Evolutionary conservation across 1,284 basidiomycete genomes (phyloP), one percentile per base, ranked within the genome.

Genomic region (Erythrobasidium hasegawianum): DNA sequence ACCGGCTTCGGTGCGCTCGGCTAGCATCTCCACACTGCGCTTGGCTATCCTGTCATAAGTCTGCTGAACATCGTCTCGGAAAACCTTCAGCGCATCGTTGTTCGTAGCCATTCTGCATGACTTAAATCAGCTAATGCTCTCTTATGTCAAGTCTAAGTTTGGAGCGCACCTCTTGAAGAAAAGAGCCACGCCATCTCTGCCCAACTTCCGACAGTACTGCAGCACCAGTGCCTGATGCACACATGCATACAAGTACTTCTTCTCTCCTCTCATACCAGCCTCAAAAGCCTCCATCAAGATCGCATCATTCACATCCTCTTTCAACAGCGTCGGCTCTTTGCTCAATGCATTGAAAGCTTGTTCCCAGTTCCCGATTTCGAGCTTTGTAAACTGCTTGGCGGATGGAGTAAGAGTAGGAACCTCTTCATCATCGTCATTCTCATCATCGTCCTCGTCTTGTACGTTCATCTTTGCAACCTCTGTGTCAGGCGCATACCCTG

Each of bases 141-240:
- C 5, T 26, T n/a, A 41, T 41, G 29, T 18, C 5, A 27, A 52
- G 18, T 39, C 49, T 5, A 47, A 20, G 55, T 8, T 2, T 1
- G n/a, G n/a, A 20, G 79, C 87, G 70, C 68, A 92, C 91, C 89
- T 86, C 73, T 87, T 85, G 84, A 98, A 98, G 81, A 97, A 97
- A 50, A 97, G 79, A 7, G 86, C 82, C 11, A 97, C 87, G 47
- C 96, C 96, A 75, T 98, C 94, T 55, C 81, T 82, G 2, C 96
- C 96, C 8, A 98, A 81, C 75, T 96, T 94, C 72, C 94, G 86
- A 77, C 94, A 92, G 77, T 98, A 99, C 78, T 97, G 94, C 50
- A 98, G 78, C 57, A 98, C 81, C 29, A 98, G 79, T 71, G 88
- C 91, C 76, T 94, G 91, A 78, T 95, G 88, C 1, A 94, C 87